Base-by-base conservation (phyloP, 2,329 filamentous ascomycete species). In the Neoarthrinium moseri region DNA sequence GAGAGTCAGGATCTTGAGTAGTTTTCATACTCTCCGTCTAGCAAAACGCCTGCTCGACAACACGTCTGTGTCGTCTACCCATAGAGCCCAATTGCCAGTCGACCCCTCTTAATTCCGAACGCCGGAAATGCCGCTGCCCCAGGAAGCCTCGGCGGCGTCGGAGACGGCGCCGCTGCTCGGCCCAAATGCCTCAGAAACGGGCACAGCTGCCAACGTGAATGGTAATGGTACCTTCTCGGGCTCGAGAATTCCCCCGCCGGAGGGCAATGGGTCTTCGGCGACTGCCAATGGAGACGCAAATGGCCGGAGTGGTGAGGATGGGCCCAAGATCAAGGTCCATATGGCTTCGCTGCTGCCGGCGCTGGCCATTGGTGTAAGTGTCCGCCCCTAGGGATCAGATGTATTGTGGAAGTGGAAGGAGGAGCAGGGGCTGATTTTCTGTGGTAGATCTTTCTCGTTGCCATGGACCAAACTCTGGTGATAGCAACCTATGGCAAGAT, bases 401-500 rank as follows among this genome's bases (percentile, higher is more conserved):
- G 15, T 20, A 37, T 18, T n/a, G 4, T 23, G 36, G 22, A 39
- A 37, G 13, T 23, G n/a, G 13, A 13, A 21, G 8, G 6, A n/a
- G 37, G 5, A 21, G 10, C 22, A 29, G 15, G 18, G 13, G 24
- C 38, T 41, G 24, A 41, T 27, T 7, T 13, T 20, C n/a, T 6
- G 17, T 38, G 4, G n/a, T 36, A 87, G 84, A 70, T 91, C 32
- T 89, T 88, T 59, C 73, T 92, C 6, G 78, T 84, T 17, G 85
- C 87, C 4, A 75, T 85, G 41, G 88, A 92, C 59, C 86, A 91
- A 63, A 89, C 89, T 1, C 81, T 91, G 44, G 83, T 88, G 23
- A 81, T 91, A 39, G 82, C 83, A n/a, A 84, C 78, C n/a, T 91
- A 91, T 63, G 86, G 85, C 40, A 81, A 78, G 51, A 91, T 92